Conservation (phyloP, 2,329 filamentous ascomycete genomes). For the Epichloe brachyelytri region DNA sequence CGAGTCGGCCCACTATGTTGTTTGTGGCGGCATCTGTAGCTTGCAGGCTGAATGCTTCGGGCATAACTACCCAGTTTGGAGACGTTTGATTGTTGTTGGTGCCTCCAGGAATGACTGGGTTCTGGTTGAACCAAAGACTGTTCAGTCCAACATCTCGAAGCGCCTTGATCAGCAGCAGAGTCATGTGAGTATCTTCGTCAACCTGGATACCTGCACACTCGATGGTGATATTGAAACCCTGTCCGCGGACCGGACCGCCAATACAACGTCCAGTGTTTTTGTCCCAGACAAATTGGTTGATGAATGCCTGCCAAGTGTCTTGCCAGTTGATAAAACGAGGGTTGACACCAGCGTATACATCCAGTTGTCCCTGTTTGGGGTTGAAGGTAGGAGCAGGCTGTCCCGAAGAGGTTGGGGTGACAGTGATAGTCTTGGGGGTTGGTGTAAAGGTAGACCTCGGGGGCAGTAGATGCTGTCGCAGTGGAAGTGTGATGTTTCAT, state of each 20-base stretch:
- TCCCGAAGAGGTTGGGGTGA: slow-evolving; percentile 12
- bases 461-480: slow-evolving; percentile 18
- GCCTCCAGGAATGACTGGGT: slow-evolving; percentile 21
- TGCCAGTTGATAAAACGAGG: slow-evolving; percentile 28
- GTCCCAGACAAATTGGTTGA: slow-evolving; percentile 28
- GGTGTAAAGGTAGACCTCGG: slow-evolving; percentile 21
- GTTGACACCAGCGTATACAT: slow-evolving; percentile 20
- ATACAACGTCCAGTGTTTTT: slow-evolving; percentile 22
- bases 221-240: slow-evolving; percentile 24
- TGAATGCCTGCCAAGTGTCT: slow-evolving; percentile 25
- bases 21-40: slow-evolving; percentile 21
- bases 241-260: slow-evolving; percentile 18
- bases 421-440: slow-evolving; percentile 13
- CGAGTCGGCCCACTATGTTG: slow-evolving; percentile 21
- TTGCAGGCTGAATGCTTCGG: slow-evolving; percentile 22
- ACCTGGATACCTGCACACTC: slow-evolving; percentile 24
- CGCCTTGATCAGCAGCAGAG: slow-evolving; percentile 26
- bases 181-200: slow-evolving; percentile 26
- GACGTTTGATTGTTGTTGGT: slow-evolving; percentile 16
- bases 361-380: slow-evolving; percentile 18
- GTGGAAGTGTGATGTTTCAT: slow-evolving; percentile 24
- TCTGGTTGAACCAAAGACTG: slow-evolving; percentile 28
- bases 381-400: slow-evolving; percentile 18
- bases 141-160: slow-evolving; percentile 24
- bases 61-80: slow-evolving; percentile 26